Percentiles rank a stretch among this genome's conserved stretches.
phyloP scores from a whole-genome alignment of 345 rosid genomes.

The Leavenworthia alabamica region DNA sequence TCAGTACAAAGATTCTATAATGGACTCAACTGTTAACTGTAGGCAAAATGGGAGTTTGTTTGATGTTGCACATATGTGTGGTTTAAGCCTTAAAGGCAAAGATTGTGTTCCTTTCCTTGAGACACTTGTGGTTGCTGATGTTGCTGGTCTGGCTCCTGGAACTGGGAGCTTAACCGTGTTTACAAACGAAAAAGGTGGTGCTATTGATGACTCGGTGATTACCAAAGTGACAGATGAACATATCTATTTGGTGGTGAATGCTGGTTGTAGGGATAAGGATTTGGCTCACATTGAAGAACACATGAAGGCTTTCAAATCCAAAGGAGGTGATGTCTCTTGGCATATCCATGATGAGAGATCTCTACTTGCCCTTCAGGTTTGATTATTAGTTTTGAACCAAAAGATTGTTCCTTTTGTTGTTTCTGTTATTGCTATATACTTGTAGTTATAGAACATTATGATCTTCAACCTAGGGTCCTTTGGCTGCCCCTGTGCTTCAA shows the following conservation, averaged over 20 bases:
- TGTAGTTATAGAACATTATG: neutral
- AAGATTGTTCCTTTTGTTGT: neutral
- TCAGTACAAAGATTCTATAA: slow-evolving; percentile 95
- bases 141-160: slow-evolving; percentile 77
- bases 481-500: slow-evolving; percentile 88
- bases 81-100: slow-evolving; percentile 92
- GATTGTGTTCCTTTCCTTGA: slow-evolving; percentile 81
- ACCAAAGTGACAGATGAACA: slow-evolving; percentile 77
- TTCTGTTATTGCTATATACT: neutral
- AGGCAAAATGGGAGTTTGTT: slow-evolving; percentile 83
- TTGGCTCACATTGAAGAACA: slow-evolving; percentile 94
- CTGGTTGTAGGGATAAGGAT: slow-evolving; percentile 98
- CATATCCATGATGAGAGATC: slow-evolving; percentile 97
- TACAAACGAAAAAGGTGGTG: slow-evolving; percentile 92
- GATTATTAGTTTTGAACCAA: neutral
- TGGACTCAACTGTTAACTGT: slow-evolving; percentile 92
- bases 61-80: slow-evolving; percentile 98
- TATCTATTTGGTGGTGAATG: slow-evolving; percentile 92
- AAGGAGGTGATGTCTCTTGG: slow-evolving; percentile 96
- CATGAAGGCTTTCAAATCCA: slow-evolving; percentile 83
- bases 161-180: slow-evolving; percentile 88
- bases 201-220: slow-evolving; percentile 93
- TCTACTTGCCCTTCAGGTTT: slow-evolving; percentile 94
- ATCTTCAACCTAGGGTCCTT: slow-evolving; percentile 62
- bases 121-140: slow-evolving; percentile 92